These are phyloP conservation scores for Allium sativum DNA, from an alignment of 106 monocot genomes.

Conservation along the genomic window DNA sequence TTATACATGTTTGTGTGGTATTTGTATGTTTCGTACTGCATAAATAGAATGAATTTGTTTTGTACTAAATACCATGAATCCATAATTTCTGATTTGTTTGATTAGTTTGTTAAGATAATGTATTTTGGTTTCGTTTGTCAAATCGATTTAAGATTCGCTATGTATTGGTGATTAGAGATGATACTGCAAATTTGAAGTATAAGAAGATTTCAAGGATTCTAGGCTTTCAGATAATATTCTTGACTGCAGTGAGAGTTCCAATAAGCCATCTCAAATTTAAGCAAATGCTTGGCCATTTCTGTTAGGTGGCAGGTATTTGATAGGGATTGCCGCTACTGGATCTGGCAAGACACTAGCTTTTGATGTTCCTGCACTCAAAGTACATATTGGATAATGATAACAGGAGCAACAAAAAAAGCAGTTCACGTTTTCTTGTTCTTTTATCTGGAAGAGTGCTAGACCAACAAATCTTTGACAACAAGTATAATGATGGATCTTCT, in stretches of 20 bases:
- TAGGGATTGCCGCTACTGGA: slow-evolving; percentile 93
- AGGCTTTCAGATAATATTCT: slow-evolving; percentile 60
- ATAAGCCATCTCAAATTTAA: slow-evolving; percentile 80
- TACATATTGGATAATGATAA: slow-evolving; percentile 62
- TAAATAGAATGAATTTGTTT: no score
- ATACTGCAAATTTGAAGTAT: slow-evolving; percentile 46
- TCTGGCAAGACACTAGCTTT: slow-evolving; percentile 91
- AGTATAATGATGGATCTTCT: no score
- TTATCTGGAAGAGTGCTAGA: slow-evolving; percentile 91
- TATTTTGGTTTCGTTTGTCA: no score
- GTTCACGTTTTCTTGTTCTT: slow-evolving; percentile 81
- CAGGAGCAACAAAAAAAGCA: slow-evolving; percentile 44
- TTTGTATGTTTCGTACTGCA: no score
- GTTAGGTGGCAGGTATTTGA: slow-evolving; percentile 76
- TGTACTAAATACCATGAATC: no score
- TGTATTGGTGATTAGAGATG: slow-evolving; percentile 56
- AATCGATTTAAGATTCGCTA: no score
- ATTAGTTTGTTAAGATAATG: no score
- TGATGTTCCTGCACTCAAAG: slow-evolving; percentile 91
- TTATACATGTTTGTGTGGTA: no score
- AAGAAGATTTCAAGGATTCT: slow-evolving; percentile 51
- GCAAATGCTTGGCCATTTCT: slow-evolving; percentile 89
- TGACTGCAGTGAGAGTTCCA: slow-evolving; percentile 73
- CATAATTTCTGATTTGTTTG: no score
- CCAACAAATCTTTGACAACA: no score